Evolutionary conservation across 768 basidiomycete species (phyloP), one percentile per base, ranked within the genome.

Genomic region (Leucogyrophana mollusca): DNA sequence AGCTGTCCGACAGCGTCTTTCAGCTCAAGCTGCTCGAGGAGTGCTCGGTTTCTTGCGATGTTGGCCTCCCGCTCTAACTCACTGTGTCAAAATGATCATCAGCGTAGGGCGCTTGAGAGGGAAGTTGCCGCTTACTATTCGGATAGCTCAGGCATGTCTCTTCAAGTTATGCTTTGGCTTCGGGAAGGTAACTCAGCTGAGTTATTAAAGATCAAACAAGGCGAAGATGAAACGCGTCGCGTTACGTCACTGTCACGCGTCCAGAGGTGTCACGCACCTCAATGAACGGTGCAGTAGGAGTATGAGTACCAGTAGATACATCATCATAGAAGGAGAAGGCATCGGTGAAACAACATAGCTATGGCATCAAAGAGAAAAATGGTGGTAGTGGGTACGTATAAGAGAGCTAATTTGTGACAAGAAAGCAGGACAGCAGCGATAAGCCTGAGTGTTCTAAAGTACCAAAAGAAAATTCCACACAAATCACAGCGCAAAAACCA

Each of bases 11-110:
- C 73, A 2, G 79, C 80, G 53, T 78, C 77, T 55, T 79, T 76
- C 24, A 89, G 71, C 14, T 87, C 80, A 14, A 92, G 76, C 57
- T 88, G 67, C 52, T 87, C 82, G 30, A 93, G 72, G 8, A 91
- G 70, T 3, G 80, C 83, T 34, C 79, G 82, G 60, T 93, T 93
- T 41, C 86, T 78, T 10, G 86, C 88, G 36, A 92, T 90, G 56
- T 90, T 92, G 8, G 81, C 83, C 60, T 87, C 82, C 16, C 90
- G 82, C 54, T 90, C 85, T 17, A 76, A 68, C 66, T 90, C 90
- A 34, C 80, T 80, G 45, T 34, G 10, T 20, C 53, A 30, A 34
- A 35, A 39, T 24, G 13, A 10, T 21, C n/a, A 34, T 35, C 14
- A 32, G n/a, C 17, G 33, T 20, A 16, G 14, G 18, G 14, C 4